Conservation (phyloP, 257 asterid genomes). For the Rhazya stricta region DNA sequence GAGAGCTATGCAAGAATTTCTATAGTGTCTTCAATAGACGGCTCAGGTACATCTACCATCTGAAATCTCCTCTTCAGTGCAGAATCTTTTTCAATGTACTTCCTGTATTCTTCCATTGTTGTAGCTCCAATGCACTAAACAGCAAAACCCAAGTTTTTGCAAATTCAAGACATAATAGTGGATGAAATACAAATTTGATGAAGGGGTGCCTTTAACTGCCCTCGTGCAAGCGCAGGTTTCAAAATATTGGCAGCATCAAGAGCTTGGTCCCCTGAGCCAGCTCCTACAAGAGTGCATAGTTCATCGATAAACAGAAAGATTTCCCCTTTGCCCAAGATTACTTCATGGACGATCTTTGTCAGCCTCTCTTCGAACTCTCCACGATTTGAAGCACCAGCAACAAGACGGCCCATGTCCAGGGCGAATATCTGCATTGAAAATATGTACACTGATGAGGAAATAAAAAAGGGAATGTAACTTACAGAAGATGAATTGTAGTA, state of each 20-base stretch:
- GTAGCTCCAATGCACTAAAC: slow-evolving; percentile 62
- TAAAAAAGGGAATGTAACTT: too few relatives aligned
- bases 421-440: slow-evolving; percentile 12
- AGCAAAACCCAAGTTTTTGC: background rate
- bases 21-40: slow-evolving; percentile 35
- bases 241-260: slow-evolving; percentile 41
- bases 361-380: slow-evolving; percentile 44
- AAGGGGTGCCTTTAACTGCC: slow-evolving; percentile 32
- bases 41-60: slow-evolving; percentile 43
- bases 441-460: background rate
- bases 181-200: background rate
- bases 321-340: slow-evolving; percentile 27
- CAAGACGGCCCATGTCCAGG: slow-evolving; percentile 35
- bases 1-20: slow-evolving; percentile 31
- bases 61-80: slow-evolving; percentile 48
- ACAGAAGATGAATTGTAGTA: background rate
- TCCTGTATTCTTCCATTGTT: slow-evolving; percentile 49
- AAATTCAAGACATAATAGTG: too few relatives aligned
- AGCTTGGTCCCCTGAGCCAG: slow-evolving; percentile 36
- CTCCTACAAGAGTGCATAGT: slow-evolving; percentile 40
- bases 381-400: slow-evolving; percentile 38
- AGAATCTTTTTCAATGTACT: slow-evolving; percentile 49
- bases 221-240: slow-evolving; percentile 41
- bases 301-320: slow-evolving; percentile 41
- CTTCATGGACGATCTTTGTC: slow-evolving; percentile 32